Evolutionary conservation across 2,329 filamentous ascomycete species (phyloP).

Genomic region (Ceratocystis albifundus): DNA sequence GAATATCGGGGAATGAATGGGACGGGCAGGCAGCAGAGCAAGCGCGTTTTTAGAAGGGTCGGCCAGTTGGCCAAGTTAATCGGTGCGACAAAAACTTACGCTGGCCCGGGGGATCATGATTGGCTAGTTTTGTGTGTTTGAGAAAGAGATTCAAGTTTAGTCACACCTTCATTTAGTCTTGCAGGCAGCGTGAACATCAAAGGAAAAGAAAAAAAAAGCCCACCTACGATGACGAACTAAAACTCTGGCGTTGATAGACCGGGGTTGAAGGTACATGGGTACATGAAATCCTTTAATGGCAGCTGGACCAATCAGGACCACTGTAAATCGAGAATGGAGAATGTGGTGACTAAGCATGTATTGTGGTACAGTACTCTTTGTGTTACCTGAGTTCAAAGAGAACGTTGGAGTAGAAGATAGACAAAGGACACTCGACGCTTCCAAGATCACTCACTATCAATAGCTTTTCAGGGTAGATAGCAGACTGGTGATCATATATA

Average conservation of each 20-base stretch:
- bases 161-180: background rate
- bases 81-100: conserved; percentile 15
- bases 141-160: background rate
- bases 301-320: background rate
- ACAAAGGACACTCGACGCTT: no score
- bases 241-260: background rate
- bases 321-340: background rate
- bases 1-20: background rate
- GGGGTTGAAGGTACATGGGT: background rate
- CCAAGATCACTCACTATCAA: no score
- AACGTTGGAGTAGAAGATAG: no score
- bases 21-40: no score
- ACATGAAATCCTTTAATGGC: background rate
- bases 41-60: background rate
- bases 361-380: no score
- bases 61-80: background rate
- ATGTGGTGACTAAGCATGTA: background rate
- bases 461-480: no score
- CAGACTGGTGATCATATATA: no score
- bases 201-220: background rate
- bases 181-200: background rate
- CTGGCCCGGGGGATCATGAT: conserved; percentile 22
- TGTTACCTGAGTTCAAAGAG: no score
- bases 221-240: conserved; percentile 10
- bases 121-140: background rate